These are phyloP conservation scores for Claviceps humidiphila DNA, from an alignment of 2,329 filamentous ascomycete species.

Conservation along the genomic window DNA sequence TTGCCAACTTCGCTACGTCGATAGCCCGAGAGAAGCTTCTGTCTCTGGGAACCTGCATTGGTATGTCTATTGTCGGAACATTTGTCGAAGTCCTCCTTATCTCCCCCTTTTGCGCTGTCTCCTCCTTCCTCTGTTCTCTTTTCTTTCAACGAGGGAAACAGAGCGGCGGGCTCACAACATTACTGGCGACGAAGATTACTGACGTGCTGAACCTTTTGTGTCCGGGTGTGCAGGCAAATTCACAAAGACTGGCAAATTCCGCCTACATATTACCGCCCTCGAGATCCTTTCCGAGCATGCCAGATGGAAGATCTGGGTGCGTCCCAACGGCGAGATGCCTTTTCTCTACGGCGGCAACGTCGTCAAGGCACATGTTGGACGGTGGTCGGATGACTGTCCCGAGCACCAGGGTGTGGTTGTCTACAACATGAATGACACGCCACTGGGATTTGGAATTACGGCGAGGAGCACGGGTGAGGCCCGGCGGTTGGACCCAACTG, in stretches of 20 bases:
- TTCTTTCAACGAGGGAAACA: neutral
- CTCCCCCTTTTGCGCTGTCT: constrained; percentile 6
- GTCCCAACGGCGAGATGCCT: constrained; percentile 92
- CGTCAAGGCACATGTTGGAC: constrained; percentile 55
- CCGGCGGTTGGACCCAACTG: constrained; percentile 76
- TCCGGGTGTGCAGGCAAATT: constrained; percentile 55
- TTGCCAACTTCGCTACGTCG: constrained; percentile 84
- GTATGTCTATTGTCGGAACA: constrained; percentile 19
- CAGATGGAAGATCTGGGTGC: constrained; percentile 94
- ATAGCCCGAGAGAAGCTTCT: constrained; percentile 72
- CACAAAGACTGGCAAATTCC: constrained; percentile 92
- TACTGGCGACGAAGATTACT: neutral
- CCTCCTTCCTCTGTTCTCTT: neutral
- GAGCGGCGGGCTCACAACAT: neutral
- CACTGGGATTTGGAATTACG: constrained; percentile 86
- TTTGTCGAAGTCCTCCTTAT: too few relatives aligned
- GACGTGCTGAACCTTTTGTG: neutral
- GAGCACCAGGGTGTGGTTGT: constrained; percentile 89
- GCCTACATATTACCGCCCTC: constrained; percentile 80
- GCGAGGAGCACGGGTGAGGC: constrained; percentile 78
- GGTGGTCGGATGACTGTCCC: constrained; percentile 83
- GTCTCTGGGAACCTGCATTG: constrained; percentile 76
- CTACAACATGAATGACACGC: constrained; percentile 82
- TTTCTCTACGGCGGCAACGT: constrained; percentile 91
- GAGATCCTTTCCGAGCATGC: constrained; percentile 83